A percentile compares a stretch with the other conserved stretches of the same genome.
These are phyloP conservation scores for Sporothrix pallida DNA, from an alignment of 2,329 filamentous ascomycete species.

Conservation along the genomic window DNA sequence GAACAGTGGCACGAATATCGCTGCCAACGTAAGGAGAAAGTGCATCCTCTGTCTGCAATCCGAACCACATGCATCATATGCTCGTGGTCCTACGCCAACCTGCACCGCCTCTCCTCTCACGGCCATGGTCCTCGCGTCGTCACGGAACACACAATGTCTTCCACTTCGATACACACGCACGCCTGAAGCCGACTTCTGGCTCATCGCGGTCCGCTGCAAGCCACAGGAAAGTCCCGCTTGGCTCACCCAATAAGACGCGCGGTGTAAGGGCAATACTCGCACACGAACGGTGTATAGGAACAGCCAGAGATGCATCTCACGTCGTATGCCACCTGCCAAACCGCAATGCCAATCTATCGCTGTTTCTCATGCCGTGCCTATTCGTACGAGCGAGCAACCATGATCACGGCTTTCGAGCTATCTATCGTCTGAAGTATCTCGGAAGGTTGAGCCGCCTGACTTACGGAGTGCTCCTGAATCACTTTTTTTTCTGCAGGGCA, in stretches of 20 bases:
- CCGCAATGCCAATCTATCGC: not conserved
- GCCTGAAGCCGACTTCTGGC: not conserved
- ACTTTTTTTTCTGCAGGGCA: too few relatives aligned
- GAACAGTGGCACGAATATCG: too few relatives aligned
- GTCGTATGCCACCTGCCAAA: slow-evolving; percentile 16
- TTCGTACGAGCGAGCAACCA: not conserved
- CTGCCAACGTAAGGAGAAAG: not conserved
- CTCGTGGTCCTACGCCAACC: too few relatives aligned
- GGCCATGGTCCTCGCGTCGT: not conserved
- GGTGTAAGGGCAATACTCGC: not conserved
- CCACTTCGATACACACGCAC: not conserved
- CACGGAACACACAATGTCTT: slow-evolving; percentile 1
- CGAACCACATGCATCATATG: not conserved
- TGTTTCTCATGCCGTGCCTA: not conserved
- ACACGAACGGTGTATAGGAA: not conserved
- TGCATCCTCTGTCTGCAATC: not conserved
- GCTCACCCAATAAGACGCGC: not conserved
- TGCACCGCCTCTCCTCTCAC: not conserved
- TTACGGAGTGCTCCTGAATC: too few relatives aligned
- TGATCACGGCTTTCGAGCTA: too few relatives aligned
- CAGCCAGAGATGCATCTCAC: not conserved
- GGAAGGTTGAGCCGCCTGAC: too few relatives aligned
- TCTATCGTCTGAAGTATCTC: too few relatives aligned
- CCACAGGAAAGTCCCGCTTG: not conserved
- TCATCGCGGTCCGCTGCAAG: not conserved